Evolutionary conservation across 2,329 filamentous ascomycete species (phyloP).

Genomic region (Zasmidium angulare): DNA sequence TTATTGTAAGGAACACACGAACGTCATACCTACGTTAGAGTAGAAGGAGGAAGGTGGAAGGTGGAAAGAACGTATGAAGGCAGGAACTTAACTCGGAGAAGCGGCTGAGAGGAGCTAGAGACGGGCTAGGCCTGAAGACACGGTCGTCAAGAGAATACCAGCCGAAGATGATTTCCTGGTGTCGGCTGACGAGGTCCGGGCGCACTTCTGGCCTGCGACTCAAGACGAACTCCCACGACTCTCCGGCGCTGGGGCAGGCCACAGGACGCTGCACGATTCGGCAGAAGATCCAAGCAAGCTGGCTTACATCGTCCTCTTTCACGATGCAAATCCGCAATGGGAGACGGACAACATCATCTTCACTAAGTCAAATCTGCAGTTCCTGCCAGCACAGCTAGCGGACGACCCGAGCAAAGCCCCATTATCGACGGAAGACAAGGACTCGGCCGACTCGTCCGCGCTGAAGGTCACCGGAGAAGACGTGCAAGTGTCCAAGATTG

Average conservation of each 20-base stretch:
- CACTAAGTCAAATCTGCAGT: conserved; percentile 31
- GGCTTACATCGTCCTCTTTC: conserved; percentile 27
- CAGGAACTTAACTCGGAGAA: too few relatives aligned
- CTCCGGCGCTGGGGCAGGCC: not conserved
- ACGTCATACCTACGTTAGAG: too few relatives aligned
- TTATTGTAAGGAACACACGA: too few relatives aligned
- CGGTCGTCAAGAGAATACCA: not conserved
- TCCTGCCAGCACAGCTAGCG: conserved; percentile 21
- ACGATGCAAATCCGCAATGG: conserved; percentile 31
- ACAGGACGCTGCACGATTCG: conserved; percentile 21
- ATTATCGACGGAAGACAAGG: not conserved
- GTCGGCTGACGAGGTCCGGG: not conserved
- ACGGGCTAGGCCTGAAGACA: not conserved
- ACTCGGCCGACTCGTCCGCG: too few relatives aligned
- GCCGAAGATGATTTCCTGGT: not conserved
- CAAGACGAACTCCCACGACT: not conserved
- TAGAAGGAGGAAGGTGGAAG: too few relatives aligned
- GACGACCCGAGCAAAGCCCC: not conserved
- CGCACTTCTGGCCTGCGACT: not conserved
- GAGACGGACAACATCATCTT: conserved; percentile 29
- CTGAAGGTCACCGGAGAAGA: too few relatives aligned
- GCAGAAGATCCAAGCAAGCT: conserved; percentile 20
- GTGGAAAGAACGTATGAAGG: too few relatives aligned
- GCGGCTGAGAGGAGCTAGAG: too few relatives aligned
- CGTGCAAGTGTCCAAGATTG: not conserved